Percentiles rank a stretch among this genome's conserved stretches.
Evolutionary conservation across 805 yeast genomes (phyloP).

Genomic region (Sporopachydermia quercuum): DNA sequence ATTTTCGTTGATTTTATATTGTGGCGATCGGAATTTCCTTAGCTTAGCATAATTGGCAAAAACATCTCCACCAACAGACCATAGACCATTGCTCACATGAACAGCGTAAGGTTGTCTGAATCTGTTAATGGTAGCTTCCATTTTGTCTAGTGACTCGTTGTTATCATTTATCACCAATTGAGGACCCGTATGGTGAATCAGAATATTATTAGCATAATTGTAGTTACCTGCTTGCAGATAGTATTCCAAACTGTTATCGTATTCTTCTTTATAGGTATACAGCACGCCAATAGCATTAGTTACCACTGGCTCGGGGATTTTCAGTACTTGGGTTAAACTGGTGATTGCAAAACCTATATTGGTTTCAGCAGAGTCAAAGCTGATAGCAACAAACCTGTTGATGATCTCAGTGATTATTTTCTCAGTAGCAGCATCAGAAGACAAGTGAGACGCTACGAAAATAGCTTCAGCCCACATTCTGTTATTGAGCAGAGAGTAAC

Average conservation of each 20-base stretch:
- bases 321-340: constrained; percentile 23
- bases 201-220: constrained; percentile 46
- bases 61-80: constrained; percentile 18
- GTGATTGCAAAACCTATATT: constrained; percentile 15
- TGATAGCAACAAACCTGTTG: constrained; percentile 13
- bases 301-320: constrained; percentile 33
- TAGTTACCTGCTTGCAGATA: constrained; percentile 45
- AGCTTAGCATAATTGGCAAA: constrained; percentile 18
- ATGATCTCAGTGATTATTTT: constrained; percentile 21
- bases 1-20: neutral
- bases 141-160: constrained; percentile 20
- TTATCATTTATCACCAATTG: constrained; percentile 30
- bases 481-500: constrained; percentile 34
- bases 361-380: constrained; percentile 23
- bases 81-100: neutral
- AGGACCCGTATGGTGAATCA: constrained; percentile 58
- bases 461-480: constrained; percentile 45
- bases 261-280: constrained; percentile 33
- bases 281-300: constrained; percentile 47
- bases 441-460: constrained; percentile 45
- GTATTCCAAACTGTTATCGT: constrained; percentile 43
- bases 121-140: constrained; percentile 12
- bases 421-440: constrained; percentile 30
- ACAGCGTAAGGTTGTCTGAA: constrained; percentile 6
- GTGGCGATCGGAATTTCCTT: neutral